Base-by-base conservation (phyloP, 768 basidiomycete species). In the Russula sp. region DNA sequence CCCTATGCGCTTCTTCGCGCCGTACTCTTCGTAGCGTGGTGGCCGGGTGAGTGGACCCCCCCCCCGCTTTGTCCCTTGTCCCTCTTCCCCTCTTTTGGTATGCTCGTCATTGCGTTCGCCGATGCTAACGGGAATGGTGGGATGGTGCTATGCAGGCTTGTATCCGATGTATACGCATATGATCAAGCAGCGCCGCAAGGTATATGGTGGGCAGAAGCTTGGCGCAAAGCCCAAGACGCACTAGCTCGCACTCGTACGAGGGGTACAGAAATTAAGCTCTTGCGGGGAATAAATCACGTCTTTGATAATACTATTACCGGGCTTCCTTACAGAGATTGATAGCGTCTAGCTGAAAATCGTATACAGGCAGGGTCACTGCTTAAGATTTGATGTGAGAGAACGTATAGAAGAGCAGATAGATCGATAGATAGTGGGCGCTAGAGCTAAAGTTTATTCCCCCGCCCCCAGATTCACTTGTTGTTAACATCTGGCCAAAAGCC, bases 21-120 rank as follows among this genome's bases (percentile, higher is more conserved):
- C 1, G 72, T 72, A 0, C 74, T 94, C 68, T 91, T 95, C 74
- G 61, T 82, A 13, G 78, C 86, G 40, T 98, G 96, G 95, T 93
- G 91, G 83, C 93, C 93, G 50, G 84, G 95, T 96, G 70, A 69
- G 80, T 77, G 4, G 10, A 40, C 39, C 39, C 13, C 39, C 32
- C 16, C 66, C 47, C 72, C 73, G 3, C 6, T 37, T 47, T 37
- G 35, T 53, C 45, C n/a, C 10, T 27, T 31, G 27, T 51, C 9
- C 57, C 27, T 16, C 27, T 56, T 50, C 11, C 9, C 57, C 27
- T 16, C 27, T 56, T 50, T 18, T 32, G n/a, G 5, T 51, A 34
- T 49, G n/a, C 50, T 27, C 32, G 48, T 62, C 27, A 27, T 44
- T 16, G 27, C 13, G 45, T 62, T 27, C 31, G 37, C 18, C 57